These are phyloP conservation scores for Aureobasidium vineae DNA, from an alignment of 2,329 filamentous ascomycete genomes.

Conservation along the genomic window DNA sequence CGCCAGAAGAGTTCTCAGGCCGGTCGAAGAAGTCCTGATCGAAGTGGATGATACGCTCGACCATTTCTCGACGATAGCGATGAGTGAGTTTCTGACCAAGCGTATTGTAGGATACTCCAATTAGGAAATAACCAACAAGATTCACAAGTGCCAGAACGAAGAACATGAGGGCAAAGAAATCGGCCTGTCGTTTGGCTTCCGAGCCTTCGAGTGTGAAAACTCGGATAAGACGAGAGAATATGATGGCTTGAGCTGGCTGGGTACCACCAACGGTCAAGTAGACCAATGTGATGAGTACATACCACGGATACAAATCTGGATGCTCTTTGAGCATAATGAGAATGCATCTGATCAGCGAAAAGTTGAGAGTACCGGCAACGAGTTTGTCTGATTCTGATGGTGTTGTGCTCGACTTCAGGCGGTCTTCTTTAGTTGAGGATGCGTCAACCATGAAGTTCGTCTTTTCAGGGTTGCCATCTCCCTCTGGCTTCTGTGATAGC, in stretches of 20 bases:
- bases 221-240: slow-evolving; percentile 51
- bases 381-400: slow-evolving; percentile 19
- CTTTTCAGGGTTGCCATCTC: not conserved
- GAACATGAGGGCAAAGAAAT: slow-evolving; percentile 58
- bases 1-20: slow-evolving; percentile 47
- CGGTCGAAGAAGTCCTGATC: slow-evolving; percentile 46
- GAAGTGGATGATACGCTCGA: slow-evolving; percentile 44
- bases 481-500: not conserved
- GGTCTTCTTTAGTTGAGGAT: not conserved
- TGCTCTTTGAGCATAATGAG: slow-evolving; percentile 41
- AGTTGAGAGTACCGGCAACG: slow-evolving; percentile 34
- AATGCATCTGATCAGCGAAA: slow-evolving; percentile 40
- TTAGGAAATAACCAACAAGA: slow-evolving; percentile 45
- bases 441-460: not conserved
- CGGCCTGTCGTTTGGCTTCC: slow-evolving; percentile 43
- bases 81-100: not conserved
- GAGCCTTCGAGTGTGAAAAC: slow-evolving; percentile 48
- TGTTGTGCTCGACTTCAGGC: too few relatives aligned
- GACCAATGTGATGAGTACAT: slow-evolving; percentile 35
- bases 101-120: slow-evolving; percentile 49
- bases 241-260: slow-evolving; percentile 50
- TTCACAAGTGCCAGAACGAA: slow-evolving; percentile 54
- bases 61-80: slow-evolving; percentile 38
- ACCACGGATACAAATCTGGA: slow-evolving; percentile 41
- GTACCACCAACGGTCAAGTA: slow-evolving; percentile 40